These are phyloP conservation scores for Aspergillus panamensis DNA, from an alignment of 495 filamentous ascomycete species.

Conservation along the genomic window DNA sequence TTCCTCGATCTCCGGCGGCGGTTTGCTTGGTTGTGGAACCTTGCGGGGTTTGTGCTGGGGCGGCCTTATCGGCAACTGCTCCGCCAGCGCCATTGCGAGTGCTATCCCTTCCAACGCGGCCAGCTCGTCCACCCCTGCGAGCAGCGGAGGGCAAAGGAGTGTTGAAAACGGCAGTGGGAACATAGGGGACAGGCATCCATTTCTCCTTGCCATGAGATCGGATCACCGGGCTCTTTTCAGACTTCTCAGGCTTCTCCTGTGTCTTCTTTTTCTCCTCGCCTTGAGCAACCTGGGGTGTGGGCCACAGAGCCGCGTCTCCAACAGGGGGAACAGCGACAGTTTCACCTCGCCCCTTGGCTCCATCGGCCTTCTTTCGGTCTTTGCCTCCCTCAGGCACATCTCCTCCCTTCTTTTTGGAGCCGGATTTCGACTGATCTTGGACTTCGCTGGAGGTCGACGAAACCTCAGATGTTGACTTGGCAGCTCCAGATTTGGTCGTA, in stretches of 20 bases:
- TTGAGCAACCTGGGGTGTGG: slow-evolving; percentile 78
- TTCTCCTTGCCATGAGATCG: slow-evolving; percentile 63
- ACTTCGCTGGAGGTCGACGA: slow-evolving; percentile 33
- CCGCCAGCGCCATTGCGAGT: slow-evolving; percentile 51
- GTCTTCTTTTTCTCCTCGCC: slow-evolving; percentile 69
- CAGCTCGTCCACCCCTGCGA: slow-evolving; percentile 56
- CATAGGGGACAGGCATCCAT: slow-evolving; percentile 69
- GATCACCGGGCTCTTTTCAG: slow-evolving; percentile 54
- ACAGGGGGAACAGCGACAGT: slow-evolving; percentile 51
- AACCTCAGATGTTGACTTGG: slow-evolving; percentile 36
- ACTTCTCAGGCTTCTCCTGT: slow-evolving; percentile 59
- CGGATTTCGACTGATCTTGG: slow-evolving; percentile 44
- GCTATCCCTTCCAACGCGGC: slow-evolving; percentile 52
- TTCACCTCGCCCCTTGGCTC: slow-evolving; percentile 43
- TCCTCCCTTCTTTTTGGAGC: slow-evolving; percentile 44
- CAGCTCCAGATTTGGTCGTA: slow-evolving; percentile 27
- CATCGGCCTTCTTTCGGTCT: slow-evolving; percentile 43
- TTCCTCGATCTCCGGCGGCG: slow-evolving; percentile 35
- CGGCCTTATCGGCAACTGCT: slow-evolving; percentile 39
- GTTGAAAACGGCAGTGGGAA: slow-evolving; percentile 75
- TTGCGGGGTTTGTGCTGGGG: slow-evolving; percentile 30
- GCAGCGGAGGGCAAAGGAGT: slow-evolving; percentile 68
- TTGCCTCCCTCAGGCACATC: slow-evolving; percentile 34
- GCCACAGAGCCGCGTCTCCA: slow-evolving; percentile 78
- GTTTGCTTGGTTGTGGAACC: slow-evolving; percentile 33